phyloP scores from a whole-genome alignment of 2,329 filamentous ascomycete genomes.

The Nothopassalora personata region DNA sequence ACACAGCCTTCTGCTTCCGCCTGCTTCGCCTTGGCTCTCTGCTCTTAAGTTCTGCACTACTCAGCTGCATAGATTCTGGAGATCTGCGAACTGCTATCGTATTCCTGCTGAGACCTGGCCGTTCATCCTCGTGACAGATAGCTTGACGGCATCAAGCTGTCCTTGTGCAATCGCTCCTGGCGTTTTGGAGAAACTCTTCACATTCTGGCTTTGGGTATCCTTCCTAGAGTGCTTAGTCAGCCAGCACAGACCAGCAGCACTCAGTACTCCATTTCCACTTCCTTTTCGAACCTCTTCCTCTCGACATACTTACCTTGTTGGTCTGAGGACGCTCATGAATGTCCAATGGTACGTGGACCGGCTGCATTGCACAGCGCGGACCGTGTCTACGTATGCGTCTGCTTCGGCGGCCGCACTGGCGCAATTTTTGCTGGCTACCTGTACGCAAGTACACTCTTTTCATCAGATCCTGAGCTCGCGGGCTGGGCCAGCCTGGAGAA shows the following conservation, averaged over 20 bases:
- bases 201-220: not conserved
- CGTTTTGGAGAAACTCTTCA: not conserved
- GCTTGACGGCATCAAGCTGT: not conserved
- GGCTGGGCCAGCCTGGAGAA: no score
- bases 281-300: not conserved
- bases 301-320: slow-evolving; percentile 1
- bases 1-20: not conserved
- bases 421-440: no score
- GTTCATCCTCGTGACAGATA: not conserved
- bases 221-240: no score
- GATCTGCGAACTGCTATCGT: not conserved
- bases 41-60: not conserved
- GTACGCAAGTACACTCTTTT: no score
- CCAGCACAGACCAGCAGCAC: no score
- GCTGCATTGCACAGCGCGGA: not conserved
- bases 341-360: not conserved
- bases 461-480: no score
- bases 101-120: not conserved
- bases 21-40: not conserved
- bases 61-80: not conserved
- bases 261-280: no score
- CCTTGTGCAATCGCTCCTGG: not conserved
- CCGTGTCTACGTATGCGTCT: no score
- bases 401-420: no score
- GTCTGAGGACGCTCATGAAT: not conserved